A percentile compares a stretch with the other conserved stretches of the same genome.
Conservation (phyloP, 306 rosid genomes). For the Fragaria iinumae region DNA sequence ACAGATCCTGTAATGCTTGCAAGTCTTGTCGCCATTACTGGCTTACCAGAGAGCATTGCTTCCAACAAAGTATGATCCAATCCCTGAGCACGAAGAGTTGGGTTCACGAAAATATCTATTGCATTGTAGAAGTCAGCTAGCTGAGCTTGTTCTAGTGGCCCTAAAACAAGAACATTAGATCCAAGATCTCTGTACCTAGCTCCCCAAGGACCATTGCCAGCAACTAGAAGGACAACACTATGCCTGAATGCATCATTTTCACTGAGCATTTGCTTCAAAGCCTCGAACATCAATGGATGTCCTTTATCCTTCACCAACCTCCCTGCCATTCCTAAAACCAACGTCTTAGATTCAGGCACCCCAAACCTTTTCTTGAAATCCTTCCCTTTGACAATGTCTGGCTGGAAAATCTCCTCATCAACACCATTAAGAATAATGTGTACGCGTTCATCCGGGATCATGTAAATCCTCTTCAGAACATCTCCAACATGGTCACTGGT, state of each 20-base stretch:
- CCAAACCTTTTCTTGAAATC: slow-evolving; percentile 42
- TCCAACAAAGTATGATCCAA: slow-evolving; percentile 63
- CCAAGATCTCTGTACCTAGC: slow-evolving; percentile 59
- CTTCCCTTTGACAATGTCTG: slow-evolving; percentile 41
- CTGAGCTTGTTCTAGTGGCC: slow-evolving; percentile 59
- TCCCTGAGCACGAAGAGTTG: slow-evolving; percentile 57
- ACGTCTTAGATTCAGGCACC: slow-evolving; percentile 34
- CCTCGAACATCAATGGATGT: slow-evolving; percentile 65
- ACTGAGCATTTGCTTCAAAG: slow-evolving; percentile 42
- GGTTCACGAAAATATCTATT: slow-evolving; percentile 53
- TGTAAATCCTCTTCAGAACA: slow-evolving; percentile 58
- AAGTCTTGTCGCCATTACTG: slow-evolving; percentile 65
- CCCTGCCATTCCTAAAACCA: slow-evolving; percentile 69
- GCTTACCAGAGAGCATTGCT: slow-evolving; percentile 59
- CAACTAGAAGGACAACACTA: slow-evolving; percentile 49
- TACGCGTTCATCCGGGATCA: slow-evolving; percentile 64
- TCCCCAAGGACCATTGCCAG: slow-evolving; percentile 85
- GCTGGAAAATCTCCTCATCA: slow-evolving; percentile 55
- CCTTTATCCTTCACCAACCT: slow-evolving; percentile 79
- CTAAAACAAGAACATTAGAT: slow-evolving; percentile 45
- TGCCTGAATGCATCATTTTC: slow-evolving; percentile 46
- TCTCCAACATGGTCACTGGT: slow-evolving; percentile 79
- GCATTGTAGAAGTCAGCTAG: slow-evolving; percentile 59
- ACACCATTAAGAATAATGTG: slow-evolving; percentile 77
- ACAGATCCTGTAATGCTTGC: slow-evolving; percentile 73